A percentile compares a stretch with the other conserved stretches of the same genome.
These are phyloP conservation scores for Aureobasidium sp. DNA, from an alignment of 2,329 filamentous ascomycete species.

Conservation along the genomic window DNA sequence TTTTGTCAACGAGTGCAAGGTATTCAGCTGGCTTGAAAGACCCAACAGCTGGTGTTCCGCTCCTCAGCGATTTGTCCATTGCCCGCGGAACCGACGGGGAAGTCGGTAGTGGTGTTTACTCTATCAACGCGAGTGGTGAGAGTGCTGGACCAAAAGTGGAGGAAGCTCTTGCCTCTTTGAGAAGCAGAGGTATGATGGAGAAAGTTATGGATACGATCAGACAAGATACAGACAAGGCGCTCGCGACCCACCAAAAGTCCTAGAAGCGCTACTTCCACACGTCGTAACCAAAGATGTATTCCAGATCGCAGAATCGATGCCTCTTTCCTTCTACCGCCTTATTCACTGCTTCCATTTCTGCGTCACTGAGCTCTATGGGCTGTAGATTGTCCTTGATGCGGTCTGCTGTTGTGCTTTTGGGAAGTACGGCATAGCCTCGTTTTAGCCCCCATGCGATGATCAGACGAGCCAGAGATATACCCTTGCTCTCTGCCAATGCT, in stretches of 20 bases:
- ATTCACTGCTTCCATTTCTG: constrained; percentile 53
- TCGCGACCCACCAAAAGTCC: background rate
- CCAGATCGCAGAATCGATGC: no score
- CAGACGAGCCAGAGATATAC: constrained; percentile 53
- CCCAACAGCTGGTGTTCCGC: constrained; percentile 18
- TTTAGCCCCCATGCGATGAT: constrained; percentile 59
- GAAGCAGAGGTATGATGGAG: constrained; percentile 28
- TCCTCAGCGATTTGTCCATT: background rate
- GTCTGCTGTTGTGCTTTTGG: constrained; percentile 61
- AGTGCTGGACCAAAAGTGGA: constrained; percentile 23
- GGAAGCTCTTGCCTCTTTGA: constrained; percentile 24
- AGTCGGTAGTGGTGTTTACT: constrained; percentile 30
- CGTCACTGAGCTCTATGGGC: constrained; percentile 48
- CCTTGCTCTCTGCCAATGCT: constrained; percentile 50
- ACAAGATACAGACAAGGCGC: constrained; percentile 20
- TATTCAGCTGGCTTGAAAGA: constrained; percentile 23
- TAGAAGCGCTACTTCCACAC: constrained; percentile 47
- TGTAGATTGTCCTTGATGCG: constrained; percentile 63
- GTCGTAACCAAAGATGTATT: no score
- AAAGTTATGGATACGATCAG: constrained; percentile 26
- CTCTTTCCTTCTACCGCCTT: constrained; percentile 38
- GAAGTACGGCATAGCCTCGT: constrained; percentile 59
- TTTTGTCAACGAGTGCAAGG: constrained; percentile 29
- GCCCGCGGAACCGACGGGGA: constrained; percentile 25
- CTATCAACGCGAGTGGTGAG: constrained; percentile 26